Evolutionary conservation across 805 yeast species (phyloP).

Genomic region (Metschnikowia anglica): DNA sequence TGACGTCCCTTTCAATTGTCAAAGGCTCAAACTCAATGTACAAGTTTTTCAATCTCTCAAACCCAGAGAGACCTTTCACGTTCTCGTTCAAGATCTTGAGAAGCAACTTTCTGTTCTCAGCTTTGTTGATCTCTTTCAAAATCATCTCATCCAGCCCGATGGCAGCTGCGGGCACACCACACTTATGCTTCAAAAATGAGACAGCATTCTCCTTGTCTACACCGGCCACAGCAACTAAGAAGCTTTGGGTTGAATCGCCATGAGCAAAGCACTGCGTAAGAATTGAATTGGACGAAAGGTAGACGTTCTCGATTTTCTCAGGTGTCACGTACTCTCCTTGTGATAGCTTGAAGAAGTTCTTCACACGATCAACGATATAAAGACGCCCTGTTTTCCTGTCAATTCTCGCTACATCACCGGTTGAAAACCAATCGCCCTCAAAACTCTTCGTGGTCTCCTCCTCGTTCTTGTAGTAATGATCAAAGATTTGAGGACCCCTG

Average conservation of each 20-base stretch:
- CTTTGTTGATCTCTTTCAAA: constrained; percentile 19
- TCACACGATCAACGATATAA: constrained; percentile 63
- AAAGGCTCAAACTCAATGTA: constrained; percentile 30
- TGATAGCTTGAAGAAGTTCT: constrained; percentile 67
- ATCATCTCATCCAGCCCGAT: constrained; percentile 20
- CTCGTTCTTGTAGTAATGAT: constrained; percentile 53
- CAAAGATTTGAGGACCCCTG: constrained; percentile 64
- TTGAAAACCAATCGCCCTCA: constrained; percentile 52
- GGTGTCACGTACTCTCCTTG: constrained; percentile 66
- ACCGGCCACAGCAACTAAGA: constrained; percentile 22
- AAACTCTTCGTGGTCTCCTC: constrained; percentile 54
- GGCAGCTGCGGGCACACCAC: constrained; percentile 10
- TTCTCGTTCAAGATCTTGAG: constrained; percentile 13
- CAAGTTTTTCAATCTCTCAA: constrained; percentile 27
- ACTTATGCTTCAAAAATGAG: constrained; percentile 18
- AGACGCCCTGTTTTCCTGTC: constrained; percentile 47
- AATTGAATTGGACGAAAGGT: constrained; percentile 31
- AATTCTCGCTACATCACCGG: constrained; percentile 49
- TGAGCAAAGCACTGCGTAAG: constrained; percentile 21
- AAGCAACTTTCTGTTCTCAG: constrained; percentile 17
- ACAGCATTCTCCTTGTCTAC: constrained; percentile 22
- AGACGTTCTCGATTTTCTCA: constrained; percentile 68
- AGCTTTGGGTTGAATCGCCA: constrained; percentile 19
- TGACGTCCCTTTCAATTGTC: constrained; percentile 25
- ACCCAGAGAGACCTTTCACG: constrained; percentile 22